Percentiles rank a stretch among this genome's conserved stretches.
Evolutionary conservation across 1,139 yeast species (phyloP).

Genomic region (Zygosaccharomyces sapae): DNA sequence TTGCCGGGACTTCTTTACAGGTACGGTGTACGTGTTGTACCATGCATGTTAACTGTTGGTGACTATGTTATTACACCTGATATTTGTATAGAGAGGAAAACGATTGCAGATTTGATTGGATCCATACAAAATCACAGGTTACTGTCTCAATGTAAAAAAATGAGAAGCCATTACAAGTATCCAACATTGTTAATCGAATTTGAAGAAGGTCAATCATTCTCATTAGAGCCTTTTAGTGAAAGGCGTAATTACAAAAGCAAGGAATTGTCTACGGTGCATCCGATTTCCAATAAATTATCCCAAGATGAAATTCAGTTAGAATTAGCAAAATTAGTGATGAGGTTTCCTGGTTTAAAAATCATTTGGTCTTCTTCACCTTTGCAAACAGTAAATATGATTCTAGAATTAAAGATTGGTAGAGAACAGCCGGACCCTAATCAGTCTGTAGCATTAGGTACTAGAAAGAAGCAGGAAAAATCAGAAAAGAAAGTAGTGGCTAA

Average conservation of each 20-base stretch:
- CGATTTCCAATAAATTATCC: conserved; percentile 43
- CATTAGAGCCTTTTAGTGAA: conserved; percentile 76
- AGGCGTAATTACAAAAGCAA: conserved; percentile 38
- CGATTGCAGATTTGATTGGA: conserved; percentile 79
- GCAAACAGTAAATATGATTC: conserved; percentile 84
- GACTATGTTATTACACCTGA: conserved; percentile 85
- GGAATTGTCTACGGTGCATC: conserved; percentile 37
- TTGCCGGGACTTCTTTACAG: conserved; percentile 78
- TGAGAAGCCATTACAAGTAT: conserved; percentile 77
- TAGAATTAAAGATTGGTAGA: conserved; percentile 67
- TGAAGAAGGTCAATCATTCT: conserved; percentile 81
- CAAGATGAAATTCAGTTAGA: conserved; percentile 76
- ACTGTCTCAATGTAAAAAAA: conserved; percentile 79
- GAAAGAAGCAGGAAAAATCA: conserved; percentile 12
- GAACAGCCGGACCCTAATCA: conserved; percentile 75
- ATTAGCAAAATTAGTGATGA: conserved; percentile 62
- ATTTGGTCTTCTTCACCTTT: conserved; percentile 93
- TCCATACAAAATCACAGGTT: conserved; percentile 84
- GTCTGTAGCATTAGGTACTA: conserved; percentile 61
- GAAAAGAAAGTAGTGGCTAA: conserved; percentile 15
- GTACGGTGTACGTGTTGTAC: conserved; percentile 72
- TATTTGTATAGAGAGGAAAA: conserved; percentile 87
- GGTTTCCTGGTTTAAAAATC: conserved; percentile 73
- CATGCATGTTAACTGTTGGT: conserved; percentile 86
- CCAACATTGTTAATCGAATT: conserved; percentile 86